Conservation (phyloP, 2,329 filamentous ascomycete species). For the Xylaria sp. region DNA sequence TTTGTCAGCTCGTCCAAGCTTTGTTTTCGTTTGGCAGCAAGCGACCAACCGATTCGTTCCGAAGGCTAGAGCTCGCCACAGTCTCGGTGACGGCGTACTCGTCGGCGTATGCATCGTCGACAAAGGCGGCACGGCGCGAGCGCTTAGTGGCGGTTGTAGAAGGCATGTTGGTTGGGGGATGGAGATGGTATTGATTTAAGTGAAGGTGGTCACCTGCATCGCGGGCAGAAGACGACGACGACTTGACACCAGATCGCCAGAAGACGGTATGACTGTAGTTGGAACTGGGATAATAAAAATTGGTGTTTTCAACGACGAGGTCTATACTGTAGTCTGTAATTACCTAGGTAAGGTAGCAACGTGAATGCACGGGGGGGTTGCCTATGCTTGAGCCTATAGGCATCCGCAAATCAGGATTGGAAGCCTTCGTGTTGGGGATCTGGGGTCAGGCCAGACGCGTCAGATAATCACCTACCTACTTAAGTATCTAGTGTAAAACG, state of each 20-base stretch:
- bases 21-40: background rate
- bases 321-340: too few species aligned
- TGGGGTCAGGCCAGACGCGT: background rate
- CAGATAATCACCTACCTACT: too few species aligned
- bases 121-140: constrained; percentile 44
- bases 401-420: too few species aligned
- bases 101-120: constrained; percentile 42
- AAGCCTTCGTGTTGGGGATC: too few species aligned
- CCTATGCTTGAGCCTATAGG: too few species aligned
- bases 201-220: constrained; percentile 16
- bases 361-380: too few species aligned
- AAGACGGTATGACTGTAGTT: too few species aligned
- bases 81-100: constrained; percentile 44
- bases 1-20: constrained; percentile 9
- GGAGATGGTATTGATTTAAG: background rate
- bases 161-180: constrained; percentile 33
- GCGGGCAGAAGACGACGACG: constrained; percentile 1
- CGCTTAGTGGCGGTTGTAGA: constrained; percentile 47
- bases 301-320: too few species aligned
- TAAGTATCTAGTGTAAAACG: background rate
- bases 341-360: too few species aligned
- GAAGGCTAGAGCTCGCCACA: constrained; percentile 51
- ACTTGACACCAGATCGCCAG: too few species aligned
- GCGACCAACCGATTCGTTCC: constrained; percentile 47
- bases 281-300: too few species aligned